Evolutionary conservation across 2,329 filamentous ascomycete species (phyloP).

Genomic region (Beauveria australis): DNA sequence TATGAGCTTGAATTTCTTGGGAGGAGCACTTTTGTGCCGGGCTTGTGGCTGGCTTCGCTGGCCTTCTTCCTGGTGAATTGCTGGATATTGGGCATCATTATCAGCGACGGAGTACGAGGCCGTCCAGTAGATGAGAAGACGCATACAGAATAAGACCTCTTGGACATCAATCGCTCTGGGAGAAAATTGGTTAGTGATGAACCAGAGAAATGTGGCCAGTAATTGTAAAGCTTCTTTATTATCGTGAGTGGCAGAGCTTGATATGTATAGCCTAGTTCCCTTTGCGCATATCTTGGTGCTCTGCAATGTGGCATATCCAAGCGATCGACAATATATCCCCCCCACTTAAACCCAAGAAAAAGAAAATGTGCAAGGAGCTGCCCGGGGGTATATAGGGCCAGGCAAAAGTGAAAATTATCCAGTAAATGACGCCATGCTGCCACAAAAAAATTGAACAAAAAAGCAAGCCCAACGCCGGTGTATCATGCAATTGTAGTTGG

Average conservation of each 20-base stretch:
- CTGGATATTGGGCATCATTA: conserved; percentile 76
- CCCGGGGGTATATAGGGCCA: background rate
- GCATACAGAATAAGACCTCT: background rate
- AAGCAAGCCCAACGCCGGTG: background rate
- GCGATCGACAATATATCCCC: too few relatives aligned
- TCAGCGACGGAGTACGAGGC: conserved; percentile 48
- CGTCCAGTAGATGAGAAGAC: conserved; percentile 15
- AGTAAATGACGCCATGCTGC: background rate
- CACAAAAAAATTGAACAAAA: background rate
- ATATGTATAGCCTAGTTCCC: too few relatives aligned
- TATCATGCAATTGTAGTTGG: background rate
- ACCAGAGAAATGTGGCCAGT: too few relatives aligned
- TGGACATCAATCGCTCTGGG: too few relatives aligned
- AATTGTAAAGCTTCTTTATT: too few relatives aligned
- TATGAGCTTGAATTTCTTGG: conserved; percentile 76
- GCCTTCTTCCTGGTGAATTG: conserved; percentile 79
- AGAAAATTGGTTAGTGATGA: too few relatives aligned
- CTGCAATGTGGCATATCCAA: too few relatives aligned
- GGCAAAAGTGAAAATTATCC: background rate
- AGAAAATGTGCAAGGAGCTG: too few relatives aligned
- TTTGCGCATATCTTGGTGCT: too few relatives aligned
- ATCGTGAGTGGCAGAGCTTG: too few relatives aligned
- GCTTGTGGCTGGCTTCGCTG: conserved; percentile 68
- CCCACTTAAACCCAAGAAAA: too few relatives aligned
- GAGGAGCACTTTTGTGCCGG: conserved; percentile 73